Base-by-base conservation (phyloP, 768 basidiomycete genomes). In the Rhodotorula diobovata region DNA sequence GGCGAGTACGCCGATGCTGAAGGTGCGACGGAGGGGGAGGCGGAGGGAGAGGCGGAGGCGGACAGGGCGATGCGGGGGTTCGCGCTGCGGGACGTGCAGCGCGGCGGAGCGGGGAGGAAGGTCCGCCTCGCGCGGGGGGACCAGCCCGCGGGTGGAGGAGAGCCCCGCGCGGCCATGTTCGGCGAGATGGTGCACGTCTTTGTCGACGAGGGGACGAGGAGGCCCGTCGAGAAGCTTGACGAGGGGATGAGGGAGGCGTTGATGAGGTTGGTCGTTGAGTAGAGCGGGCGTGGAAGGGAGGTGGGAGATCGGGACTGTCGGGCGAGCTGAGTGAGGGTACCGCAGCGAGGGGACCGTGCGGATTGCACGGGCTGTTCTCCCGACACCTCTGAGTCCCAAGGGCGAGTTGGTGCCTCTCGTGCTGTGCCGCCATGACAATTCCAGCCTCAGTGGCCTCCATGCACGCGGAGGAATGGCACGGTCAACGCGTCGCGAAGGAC, bases 181-280 rank as follows among this genome's bases (percentile, higher is more conserved):
- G 70, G 70, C 10, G 60, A 54, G 45, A 71, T 71, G 70, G 61
- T 61, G 15, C 70, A 71, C 34, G 70, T 71, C 8, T 71, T 71
- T 45, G 70, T 71, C 10, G 70, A 71, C 16, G 15, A 21, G 4
- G 53, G n/a, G 55, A 35, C 18, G 14, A 39, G 64, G 50, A 32
- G 32, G 48, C 60, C 65, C 14, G 54, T 71, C 4, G 34, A 62
- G 21, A 32, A 25, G 39, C 46, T 71, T 32, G 60, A 30, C 1
- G 55, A 43, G 30, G 30, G 39, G 18, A 34, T 61, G 61, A 14
- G 53, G 30, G 32, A 18, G 25, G 54, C 43, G 50, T 34, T 71
- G 28, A 37, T 45, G 48, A 23, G 30, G 21, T 20, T 70, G 37
- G 14, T 61, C 8, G 56, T 69, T 4, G 15, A 32, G 28, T 30